Base-by-base conservation (phyloP, 345 rosid genomes). In the Boechera divaricarpa region DNA sequence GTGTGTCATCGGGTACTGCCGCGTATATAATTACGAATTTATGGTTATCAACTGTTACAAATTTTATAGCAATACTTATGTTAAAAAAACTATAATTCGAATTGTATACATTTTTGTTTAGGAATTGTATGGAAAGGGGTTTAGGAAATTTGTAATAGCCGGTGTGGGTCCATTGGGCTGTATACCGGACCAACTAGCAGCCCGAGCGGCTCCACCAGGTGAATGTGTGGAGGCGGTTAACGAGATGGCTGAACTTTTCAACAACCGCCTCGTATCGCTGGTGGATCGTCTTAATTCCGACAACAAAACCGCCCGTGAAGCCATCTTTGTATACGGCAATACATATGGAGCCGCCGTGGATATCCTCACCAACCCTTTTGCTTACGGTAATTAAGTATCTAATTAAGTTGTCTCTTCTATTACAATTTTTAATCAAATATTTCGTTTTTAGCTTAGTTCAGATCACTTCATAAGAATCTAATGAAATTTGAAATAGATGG, bases 81-180 rank as follows among this genome's bases (percentile, higher is more conserved):
- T 33, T 26, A 48, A 10, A 38, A 38, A 7, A 33, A 33, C 48
- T 18, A 33, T 32, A 29, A 1, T 24, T 29, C 2, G 49, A 59
- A 45, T 70, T 63, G 33, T n/a, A 5, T 33, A 31, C 13, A 16
- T 3, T 4, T 6, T 63, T 4, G 15, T 62, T 18, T 32, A 90
- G 91, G 78, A 54, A 18, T 79, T 90, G 52, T 79, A 88, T 64
- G 80, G 69, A 38, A 79, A 84, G 15, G 98, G 97, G 24, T 80
- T 86, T 13, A 82, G 92, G 60, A 91, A 91, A 77, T 90, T 93
- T 67, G 79, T 88, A 38, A 4, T 91, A 64, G 85, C 85, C 1
- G 88, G 79, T 13, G 67, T 91, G 0, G 93, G 92, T 16, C 92
- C 92, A 0, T 81, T 89, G 7, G 91, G 94, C 21, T 89, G 91